These are phyloP conservation scores for Rhynchosporium secalis DNA, from an alignment of 2,329 filamentous ascomycete species.

Conservation along the genomic window DNA sequence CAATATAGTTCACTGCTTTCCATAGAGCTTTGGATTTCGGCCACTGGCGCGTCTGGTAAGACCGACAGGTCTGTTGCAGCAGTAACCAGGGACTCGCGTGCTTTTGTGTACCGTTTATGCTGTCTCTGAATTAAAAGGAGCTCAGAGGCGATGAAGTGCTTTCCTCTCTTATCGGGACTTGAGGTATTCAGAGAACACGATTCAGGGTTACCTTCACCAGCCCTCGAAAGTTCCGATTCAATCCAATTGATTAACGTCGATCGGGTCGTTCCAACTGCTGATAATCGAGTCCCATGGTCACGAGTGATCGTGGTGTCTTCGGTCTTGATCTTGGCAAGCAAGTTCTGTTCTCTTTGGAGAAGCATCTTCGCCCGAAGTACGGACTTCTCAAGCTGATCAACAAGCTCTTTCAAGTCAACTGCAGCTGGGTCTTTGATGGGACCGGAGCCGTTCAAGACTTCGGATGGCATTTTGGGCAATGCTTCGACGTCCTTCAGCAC, in stretches of 20 bases:
- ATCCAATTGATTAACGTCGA: slow-evolving; percentile 66
- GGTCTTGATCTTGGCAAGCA: slow-evolving; percentile 48
- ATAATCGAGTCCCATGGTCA: slow-evolving; percentile 37
- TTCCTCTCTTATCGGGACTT: slow-evolving; percentile 24
- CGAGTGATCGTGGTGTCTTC: slow-evolving; percentile 3
- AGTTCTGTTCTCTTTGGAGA: slow-evolving; percentile 56
- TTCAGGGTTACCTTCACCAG: slow-evolving; percentile 42
- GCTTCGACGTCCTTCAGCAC: slow-evolving; percentile 30
- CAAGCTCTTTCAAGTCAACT: slow-evolving; percentile 48
- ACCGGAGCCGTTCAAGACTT: slow-evolving; percentile 29
- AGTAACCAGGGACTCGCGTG: slow-evolving; percentile 50
- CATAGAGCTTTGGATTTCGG: slow-evolving; percentile 5
- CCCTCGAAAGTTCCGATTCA: slow-evolving; percentile 59
- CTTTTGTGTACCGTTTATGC: slow-evolving; percentile 54
- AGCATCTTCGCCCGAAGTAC: slow-evolving; percentile 59
- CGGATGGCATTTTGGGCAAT: slow-evolving; percentile 35
- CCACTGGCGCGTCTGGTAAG: slow-evolving; percentile 8
- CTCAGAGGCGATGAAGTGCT: slow-evolving; percentile 29
- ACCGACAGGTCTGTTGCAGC: slow-evolving; percentile 22
- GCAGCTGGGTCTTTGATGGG: slow-evolving; percentile 37
- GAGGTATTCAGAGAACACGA: slow-evolving; percentile 29
- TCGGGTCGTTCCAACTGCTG: slow-evolving; percentile 56
- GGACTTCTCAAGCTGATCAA: slow-evolving; percentile 57
- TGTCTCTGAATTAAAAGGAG: slow-evolving; percentile 49
- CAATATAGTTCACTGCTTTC: slow-evolving; percentile 12